A percentile compares a stretch with the other conserved stretches of the same genome.
These are phyloP conservation scores for Populus deltoides DNA, from an alignment of 345 rosid genomes.

Conservation along the genomic window DNA sequence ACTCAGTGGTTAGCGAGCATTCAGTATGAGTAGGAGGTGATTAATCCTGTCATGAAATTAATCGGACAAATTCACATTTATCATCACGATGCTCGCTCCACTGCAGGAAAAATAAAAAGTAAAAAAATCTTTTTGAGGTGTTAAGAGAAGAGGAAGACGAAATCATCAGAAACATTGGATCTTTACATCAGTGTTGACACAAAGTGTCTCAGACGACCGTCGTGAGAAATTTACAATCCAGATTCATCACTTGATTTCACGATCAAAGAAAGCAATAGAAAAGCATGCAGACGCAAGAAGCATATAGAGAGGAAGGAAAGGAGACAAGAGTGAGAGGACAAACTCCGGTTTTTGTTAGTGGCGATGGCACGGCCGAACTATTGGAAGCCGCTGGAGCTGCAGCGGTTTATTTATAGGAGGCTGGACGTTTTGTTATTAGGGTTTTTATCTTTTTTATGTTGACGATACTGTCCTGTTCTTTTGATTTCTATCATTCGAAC, in stretches of 20 bases:
- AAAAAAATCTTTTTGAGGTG: neutral
- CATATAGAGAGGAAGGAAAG: neutral
- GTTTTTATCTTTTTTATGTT: neutral
- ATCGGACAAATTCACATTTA: neutral
- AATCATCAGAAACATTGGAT: conserved; percentile 45
- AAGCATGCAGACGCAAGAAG: neutral
- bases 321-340: neutral
- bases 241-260: conserved; percentile 45
- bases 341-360: neutral
- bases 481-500: too few relatives aligned
- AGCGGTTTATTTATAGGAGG: neutral
- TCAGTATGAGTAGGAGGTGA: conserved; percentile 28
- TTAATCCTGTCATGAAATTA: conserved; percentile 7
- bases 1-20: neutral
- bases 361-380: neutral
- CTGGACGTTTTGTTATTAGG: neutral
- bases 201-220: conserved; percentile 68
- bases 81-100: conserved; percentile 14
- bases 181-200: conserved; percentile 37
- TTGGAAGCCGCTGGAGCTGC: neutral
- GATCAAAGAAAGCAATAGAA: neutral
- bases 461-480: conserved; percentile 13
- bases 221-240: conserved; percentile 55
- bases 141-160: neutral
- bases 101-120: neutral